phyloP scores from a whole-genome alignment of 2,329 filamentous ascomycete genomes.

The Tolypocladium album region DNA sequence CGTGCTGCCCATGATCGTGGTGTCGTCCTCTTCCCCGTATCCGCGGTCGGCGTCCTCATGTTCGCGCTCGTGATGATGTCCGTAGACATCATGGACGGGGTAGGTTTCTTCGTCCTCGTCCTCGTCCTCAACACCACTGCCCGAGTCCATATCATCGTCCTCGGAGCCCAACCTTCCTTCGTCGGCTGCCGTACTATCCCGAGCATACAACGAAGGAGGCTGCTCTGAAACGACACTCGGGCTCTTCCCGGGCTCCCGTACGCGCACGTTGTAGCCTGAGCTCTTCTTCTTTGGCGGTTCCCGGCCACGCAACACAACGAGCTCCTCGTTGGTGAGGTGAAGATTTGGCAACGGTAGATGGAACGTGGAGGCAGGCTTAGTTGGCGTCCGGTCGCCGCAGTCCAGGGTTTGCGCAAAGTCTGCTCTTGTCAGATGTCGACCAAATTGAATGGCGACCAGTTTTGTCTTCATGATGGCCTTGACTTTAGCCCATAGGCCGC shows the following conservation, averaged over 20 bases:
- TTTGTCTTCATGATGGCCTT: conserved; percentile 85
- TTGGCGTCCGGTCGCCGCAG: conserved; percentile 22
- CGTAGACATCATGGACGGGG: conserved; percentile 10
- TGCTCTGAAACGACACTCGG: conserved; percentile 8
- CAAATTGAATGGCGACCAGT: conserved; percentile 55
- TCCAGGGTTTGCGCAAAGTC: conserved; percentile 24
- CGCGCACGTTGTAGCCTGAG: conserved; percentile 22
- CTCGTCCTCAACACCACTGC: conserved; percentile 8
- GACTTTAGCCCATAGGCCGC: conserved; percentile 71
- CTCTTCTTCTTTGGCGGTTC: conserved; percentile 25
- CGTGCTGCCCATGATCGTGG: background rate
- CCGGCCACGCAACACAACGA: conserved; percentile 21
- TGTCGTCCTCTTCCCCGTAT: conserved; percentile 7
- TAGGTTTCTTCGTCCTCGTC: conserved; percentile 1
- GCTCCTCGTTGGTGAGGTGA: conserved; percentile 22
- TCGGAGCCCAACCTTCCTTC: conserved; percentile 2
- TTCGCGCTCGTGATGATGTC: conserved; percentile 12
- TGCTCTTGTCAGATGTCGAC: conserved; percentile 32
- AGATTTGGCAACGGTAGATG: conserved; percentile 24
- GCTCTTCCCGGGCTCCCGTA: conserved; percentile 13
- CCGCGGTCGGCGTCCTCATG: conserved; percentile 15
- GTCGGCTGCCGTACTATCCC: conserved; percentile 5
- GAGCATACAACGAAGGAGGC: conserved; percentile 8
- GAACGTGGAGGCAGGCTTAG: conserved; percentile 17
- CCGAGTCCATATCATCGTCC: conserved; percentile 13